Percentiles rank a stretch among this genome's conserved stretches.
phyloP scores from a whole-genome alignment of 192 early-diverging fungal genomes.

The Coemansia biformis region DNA sequence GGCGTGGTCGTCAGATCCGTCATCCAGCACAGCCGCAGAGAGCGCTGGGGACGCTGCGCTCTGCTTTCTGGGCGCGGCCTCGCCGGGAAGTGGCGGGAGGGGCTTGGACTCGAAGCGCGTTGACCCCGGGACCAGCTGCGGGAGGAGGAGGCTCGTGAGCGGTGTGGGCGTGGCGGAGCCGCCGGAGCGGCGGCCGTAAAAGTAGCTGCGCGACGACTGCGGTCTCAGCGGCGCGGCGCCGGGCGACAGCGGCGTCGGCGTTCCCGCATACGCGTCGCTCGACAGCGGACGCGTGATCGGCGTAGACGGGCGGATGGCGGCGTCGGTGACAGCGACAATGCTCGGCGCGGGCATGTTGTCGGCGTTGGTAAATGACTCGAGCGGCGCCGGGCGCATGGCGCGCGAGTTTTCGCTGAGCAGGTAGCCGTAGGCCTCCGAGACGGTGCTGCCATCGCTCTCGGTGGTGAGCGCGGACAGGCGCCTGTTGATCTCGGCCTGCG shows the following conservation, averaged over 20 bases:
- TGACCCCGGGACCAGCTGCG: slow-evolving; percentile 7
- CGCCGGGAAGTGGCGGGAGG: slow-evolving; percentile 9
- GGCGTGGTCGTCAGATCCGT: not conserved
- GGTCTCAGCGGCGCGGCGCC: slow-evolving; percentile 3
- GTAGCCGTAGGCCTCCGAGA: slow-evolving; percentile 44
- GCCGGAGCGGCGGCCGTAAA: slow-evolving; percentile 6
- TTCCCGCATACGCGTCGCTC: slow-evolving; percentile 2
- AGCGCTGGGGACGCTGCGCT: too few species aligned
- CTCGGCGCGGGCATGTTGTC: slow-evolving; percentile 24
- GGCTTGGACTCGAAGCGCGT: slow-evolving; percentile 11
- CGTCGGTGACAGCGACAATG: slow-evolving; percentile 9
- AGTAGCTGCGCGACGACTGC: slow-evolving; percentile 3
- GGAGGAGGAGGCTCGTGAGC: slow-evolving; percentile 2
- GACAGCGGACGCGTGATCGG: slow-evolving; percentile 12
- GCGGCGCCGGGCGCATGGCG: slow-evolving; percentile 21
- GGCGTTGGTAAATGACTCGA: slow-evolving; percentile 18
- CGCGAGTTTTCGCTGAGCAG: slow-evolving; percentile 41
- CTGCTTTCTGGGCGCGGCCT: not conserved
- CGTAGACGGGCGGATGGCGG: slow-evolving; percentile 10
- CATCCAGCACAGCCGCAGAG: not conserved
- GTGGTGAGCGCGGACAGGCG: slow-evolving; percentile 39
- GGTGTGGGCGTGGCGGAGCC: slow-evolving; percentile 6
- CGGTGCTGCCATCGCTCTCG: slow-evolving; percentile 37
- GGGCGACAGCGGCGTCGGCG: slow-evolving; percentile 2
- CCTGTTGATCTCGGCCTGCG: slow-evolving; percentile 48